phyloP scores from a whole-genome alignment of 805 yeast species.

The Lipomyces chichibuensis region DNA sequence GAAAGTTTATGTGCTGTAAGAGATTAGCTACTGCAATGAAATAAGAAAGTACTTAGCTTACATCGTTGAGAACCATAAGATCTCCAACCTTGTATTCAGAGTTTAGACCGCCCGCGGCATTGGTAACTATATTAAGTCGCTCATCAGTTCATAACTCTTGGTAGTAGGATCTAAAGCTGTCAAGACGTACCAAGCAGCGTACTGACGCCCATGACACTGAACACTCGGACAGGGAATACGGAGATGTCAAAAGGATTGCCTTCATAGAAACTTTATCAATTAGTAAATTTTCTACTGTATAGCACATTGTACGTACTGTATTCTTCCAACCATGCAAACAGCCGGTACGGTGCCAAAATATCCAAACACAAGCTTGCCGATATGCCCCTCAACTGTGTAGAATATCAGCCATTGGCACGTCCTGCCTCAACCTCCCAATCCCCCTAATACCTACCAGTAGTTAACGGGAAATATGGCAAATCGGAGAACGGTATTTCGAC shows the following conservation, averaged over 20 bases:
- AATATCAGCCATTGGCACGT: not conserved
- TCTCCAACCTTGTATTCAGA: conserved; percentile 75
- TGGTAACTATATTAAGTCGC: conserved; percentile 52
- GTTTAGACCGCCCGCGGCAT: conserved; percentile 93
- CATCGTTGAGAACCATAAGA: conserved; percentile 81
- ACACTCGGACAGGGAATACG: conserved; percentile 81
- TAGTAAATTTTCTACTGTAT: not conserved
- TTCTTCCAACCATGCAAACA: conserved; percentile 89
- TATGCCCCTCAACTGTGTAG: conserved; percentile 75
- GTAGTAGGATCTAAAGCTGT: not conserved
- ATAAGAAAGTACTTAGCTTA: conserved; percentile 16
- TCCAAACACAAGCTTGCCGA: conserved; percentile 81
- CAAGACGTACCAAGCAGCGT: conserved; percentile 57
- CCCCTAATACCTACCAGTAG: conserved; percentile 53
- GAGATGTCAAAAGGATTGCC: conserved; percentile 84
- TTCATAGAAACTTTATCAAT: conserved; percentile 58
- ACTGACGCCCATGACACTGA: conserved; percentile 63
- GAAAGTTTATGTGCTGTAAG: conserved; percentile 71
- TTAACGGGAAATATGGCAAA: conserved; percentile 77
- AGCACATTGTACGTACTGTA: conserved; percentile 54
- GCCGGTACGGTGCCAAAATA: conserved; percentile 77
- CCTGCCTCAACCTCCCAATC: not conserved
- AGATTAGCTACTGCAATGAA: not conserved
- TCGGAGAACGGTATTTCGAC: conserved; percentile 61
- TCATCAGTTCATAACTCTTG: conserved; percentile 2